These are phyloP conservation scores for Medicago lupulina DNA, from an alignment of 306 rosid species.

Conservation along the genomic window DNA sequence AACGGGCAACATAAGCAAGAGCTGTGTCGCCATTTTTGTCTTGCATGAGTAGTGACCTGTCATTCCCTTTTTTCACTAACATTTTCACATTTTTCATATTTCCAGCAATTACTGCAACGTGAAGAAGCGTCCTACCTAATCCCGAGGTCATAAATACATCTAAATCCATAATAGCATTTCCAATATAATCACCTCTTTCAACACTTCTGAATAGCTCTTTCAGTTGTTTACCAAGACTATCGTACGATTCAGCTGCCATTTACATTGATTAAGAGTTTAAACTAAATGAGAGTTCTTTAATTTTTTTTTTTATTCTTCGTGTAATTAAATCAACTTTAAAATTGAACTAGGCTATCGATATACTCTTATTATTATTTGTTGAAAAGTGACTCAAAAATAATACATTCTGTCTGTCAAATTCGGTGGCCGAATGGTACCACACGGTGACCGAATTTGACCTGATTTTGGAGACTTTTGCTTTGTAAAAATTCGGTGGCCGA, in stretches of 20 bases:
- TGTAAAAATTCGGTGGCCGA: too few relatives aligned
- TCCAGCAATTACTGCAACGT: slow-evolving; percentile 24
- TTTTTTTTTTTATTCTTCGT: too few relatives aligned
- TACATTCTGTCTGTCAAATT: too few relatives aligned
- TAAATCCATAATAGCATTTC: too few relatives aligned
- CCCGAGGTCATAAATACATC: background rate
- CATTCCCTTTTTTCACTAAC: background rate
- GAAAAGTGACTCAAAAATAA: too few relatives aligned
- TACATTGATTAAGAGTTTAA: background rate
- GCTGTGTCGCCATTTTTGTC: slow-evolving; percentile 20
- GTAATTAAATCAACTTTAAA: too few relatives aligned
- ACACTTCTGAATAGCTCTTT: background rate
- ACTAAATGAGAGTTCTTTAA: too few relatives aligned
- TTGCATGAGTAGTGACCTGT: background rate
- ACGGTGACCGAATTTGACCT: too few relatives aligned
- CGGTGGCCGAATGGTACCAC: too few relatives aligned
- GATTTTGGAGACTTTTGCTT: too few relatives aligned
- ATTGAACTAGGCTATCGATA: too few relatives aligned
- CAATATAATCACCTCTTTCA: background rate
- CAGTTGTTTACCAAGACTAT: background rate
- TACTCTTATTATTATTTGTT: too few relatives aligned
- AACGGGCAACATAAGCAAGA: slow-evolving; percentile 21
- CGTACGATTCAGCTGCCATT: background rate
- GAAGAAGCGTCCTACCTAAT: slow-evolving; percentile 21
- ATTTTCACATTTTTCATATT: background rate